Evolutionary conservation across 2,329 filamentous ascomycete species (phyloP), one percentile per base, ranked within the genome.

Genomic region (Plectosphaerella sp.): DNA sequence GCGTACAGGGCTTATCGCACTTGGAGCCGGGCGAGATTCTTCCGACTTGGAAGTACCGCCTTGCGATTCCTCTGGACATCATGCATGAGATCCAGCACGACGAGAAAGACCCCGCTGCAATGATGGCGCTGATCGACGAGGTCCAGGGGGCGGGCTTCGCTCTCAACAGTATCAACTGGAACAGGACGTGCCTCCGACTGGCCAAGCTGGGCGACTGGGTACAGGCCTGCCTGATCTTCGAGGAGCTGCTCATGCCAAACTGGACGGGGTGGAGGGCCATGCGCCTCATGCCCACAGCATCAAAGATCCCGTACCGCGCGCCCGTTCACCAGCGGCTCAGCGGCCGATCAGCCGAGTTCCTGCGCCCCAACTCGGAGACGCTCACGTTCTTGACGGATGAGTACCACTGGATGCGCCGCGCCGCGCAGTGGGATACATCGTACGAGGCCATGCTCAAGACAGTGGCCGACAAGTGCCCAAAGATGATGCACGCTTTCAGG

Each of bases 91-190:
- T 78, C 18, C 70, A 74, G 49, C 60, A 69, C 15, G 66, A 68
- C 12, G 62, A 67, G 52, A 59, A 66, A 7, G 68, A 83, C 55
- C 61, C 71, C 7, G 63, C 68, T 11, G 76, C 73, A 18, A 71
- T 89, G 12, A 63, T 74, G 5, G 54, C 70, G 8, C 68, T 80
- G 15, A 66, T 91, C 25, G 67, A 75, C 20, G 67, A 78, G n/a
- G 72, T 92, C 11, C 72, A 82, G 9, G 64, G 66, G 2, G 76
- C 79, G 41, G 93, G 92, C 11, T 97, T 93, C 72, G 72, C 74
- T 25, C 69, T 97, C 52, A 86, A 90, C 62, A 86, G 82, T 64
- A 79, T 79, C 60, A 91, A 89, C 59, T 96, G 91, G 91, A 94
- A 96, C 64, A 76, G 80, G 48, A 85, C 89, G 57, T 78, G 96